These are phyloP conservation scores for Phytomonas francai DNA, from an alignment of 208 protist species.

Conservation along the genomic window DNA sequence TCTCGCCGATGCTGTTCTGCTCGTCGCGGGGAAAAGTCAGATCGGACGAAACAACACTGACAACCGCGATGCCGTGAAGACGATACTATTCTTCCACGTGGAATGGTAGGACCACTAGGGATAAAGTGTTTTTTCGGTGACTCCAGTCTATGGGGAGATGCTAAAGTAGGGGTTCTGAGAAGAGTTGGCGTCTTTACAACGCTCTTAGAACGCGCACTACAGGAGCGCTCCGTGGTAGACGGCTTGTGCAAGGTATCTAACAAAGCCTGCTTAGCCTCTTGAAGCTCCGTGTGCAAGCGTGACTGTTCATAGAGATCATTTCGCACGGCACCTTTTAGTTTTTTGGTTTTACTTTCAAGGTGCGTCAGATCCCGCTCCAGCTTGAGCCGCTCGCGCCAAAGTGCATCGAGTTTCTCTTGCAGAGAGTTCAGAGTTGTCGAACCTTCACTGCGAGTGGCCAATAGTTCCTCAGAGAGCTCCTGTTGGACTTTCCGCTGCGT, in stretches of 20 bases:
- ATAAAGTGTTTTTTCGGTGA: neutral
- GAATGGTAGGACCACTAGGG: neutral
- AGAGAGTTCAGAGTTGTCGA: slow-evolving; percentile 12
- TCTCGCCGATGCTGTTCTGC: neutral
- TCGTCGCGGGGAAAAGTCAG: neutral
- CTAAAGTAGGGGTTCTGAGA: neutral
- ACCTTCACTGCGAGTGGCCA: slow-evolving; percentile 13
- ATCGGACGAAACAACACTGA: neutral
- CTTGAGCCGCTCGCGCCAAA: slow-evolving; percentile 23
- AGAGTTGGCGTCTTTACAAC: neutral
- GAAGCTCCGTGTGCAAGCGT: slow-evolving; percentile 14
- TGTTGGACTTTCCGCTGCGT: slow-evolving; percentile 14
- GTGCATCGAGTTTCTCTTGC: slow-evolving; percentile 17
- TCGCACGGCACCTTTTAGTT: slow-evolving; percentile 6
- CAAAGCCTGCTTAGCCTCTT: neutral
- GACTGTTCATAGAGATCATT: slow-evolving; percentile 22
- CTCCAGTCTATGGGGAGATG: neutral
- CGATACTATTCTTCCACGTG: neutral
- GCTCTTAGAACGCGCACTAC: neutral
- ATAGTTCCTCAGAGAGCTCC: slow-evolving; percentile 19
- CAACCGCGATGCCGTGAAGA: neutral
- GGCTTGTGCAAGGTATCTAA: neutral
- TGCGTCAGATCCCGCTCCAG: slow-evolving; percentile 19
- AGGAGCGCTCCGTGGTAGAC: neutral
- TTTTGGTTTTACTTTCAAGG: slow-evolving; percentile 11